A percentile compares a stretch with the other conserved stretches of the same genome.
These are phyloP conservation scores for Rhodofomes roseus DNA, from an alignment of 1,284 basidiomycete species.

Conservation along the genomic window DNA sequence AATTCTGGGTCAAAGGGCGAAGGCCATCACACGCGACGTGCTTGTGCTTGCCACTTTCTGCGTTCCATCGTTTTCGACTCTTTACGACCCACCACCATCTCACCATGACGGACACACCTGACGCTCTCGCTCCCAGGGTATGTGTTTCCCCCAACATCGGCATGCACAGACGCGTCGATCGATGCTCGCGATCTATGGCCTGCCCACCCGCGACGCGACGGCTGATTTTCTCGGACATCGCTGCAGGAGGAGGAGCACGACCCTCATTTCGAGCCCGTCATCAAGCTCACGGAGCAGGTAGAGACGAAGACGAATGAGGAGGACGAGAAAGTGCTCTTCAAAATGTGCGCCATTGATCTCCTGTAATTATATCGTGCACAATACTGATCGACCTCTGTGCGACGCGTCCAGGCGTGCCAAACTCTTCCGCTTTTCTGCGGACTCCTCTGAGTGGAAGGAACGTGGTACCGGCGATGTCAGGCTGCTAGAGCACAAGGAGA, in stretches of 20 bases:
- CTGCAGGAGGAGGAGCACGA: conserved; percentile 83
- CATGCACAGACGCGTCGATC: conserved; percentile 20
- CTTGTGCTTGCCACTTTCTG: conserved; percentile 28
- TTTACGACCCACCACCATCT: conserved; percentile 15
- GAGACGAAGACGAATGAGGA: conserved; percentile 96
- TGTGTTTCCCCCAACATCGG: conserved; percentile 24
- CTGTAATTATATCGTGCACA: conserved; percentile 21
- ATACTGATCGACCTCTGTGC: conserved; percentile 10
- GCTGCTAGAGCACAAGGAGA: conserved; percentile 84
- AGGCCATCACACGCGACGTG: conserved; percentile 11
- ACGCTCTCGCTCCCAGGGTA: conserved; percentile 68
- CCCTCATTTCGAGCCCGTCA: conserved; percentile 94
- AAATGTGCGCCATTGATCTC: conserved; percentile 70
- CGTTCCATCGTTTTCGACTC: conserved; percentile 27
- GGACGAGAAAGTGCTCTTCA: conserved; percentile 91
- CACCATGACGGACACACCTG: conserved; percentile 55
- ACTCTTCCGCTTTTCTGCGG: conserved; percentile 92
- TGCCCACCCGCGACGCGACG: conserved; percentile 1
- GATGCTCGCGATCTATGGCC: conserved; percentile 24
- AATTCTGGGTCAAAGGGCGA: conserved; percentile 6
- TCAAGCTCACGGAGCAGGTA: conserved; percentile 95
- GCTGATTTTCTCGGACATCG: conserved; percentile 5
- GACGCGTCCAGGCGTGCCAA: conserved; percentile 81
- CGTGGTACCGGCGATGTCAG: conserved; percentile 91
- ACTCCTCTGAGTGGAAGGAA: conserved; percentile 94